Evolutionary conservation across 352 stramenopile species (phyloP), one percentile per base, ranked within the genome.

Genomic region (Phytophthora pistaciae): DNA sequence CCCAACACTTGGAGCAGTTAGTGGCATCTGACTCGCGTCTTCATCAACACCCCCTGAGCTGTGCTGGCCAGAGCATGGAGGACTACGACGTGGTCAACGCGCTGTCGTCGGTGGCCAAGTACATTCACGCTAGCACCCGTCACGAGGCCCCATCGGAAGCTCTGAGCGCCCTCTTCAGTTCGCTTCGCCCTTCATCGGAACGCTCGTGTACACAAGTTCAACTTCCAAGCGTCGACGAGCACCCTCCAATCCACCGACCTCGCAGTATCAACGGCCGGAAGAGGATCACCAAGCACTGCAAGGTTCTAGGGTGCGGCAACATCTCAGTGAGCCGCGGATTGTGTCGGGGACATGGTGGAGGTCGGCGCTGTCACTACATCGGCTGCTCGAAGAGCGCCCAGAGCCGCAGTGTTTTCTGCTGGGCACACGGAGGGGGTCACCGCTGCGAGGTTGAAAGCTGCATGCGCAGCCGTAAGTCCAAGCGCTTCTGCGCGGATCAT

Each of bases 301-400:
- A 91, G 53, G 66, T 90, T 18, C 55, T 68, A 11, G 75, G 76
- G 18, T 90, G 82, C 40, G 70, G 74, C 33, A 87, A 88, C 64
- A 87, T 88, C 50, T 84, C 79, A 3, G 79, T 88, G 14, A 88
- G 78, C 64, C 79, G 81, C 14, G 84, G 84, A 1, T 63, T 88
- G 23, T 92, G 84, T 58, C 79, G 82, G 14, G 70, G 78, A 36
- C 84, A 92, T 38, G 84, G 83, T 10, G 84, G 84, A 11, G 84
- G 84, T 14, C 80, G 81, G 56, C 77, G 80, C 16, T 92, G 84
- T 44, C 79, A 82, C 38, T 60, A 80, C 23, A 27, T 55, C 3
- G 79, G 75, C 1, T 92, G 84, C 70, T 56, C 61, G 8, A 87
- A 88, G 36, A 78, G 82, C 11, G 81, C 82, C 20, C 82, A 91